Evolutionary conservation across 108 stramenopile genomes (phyloP).

Genomic region (Asterionellopsis glacialis): DNA sequence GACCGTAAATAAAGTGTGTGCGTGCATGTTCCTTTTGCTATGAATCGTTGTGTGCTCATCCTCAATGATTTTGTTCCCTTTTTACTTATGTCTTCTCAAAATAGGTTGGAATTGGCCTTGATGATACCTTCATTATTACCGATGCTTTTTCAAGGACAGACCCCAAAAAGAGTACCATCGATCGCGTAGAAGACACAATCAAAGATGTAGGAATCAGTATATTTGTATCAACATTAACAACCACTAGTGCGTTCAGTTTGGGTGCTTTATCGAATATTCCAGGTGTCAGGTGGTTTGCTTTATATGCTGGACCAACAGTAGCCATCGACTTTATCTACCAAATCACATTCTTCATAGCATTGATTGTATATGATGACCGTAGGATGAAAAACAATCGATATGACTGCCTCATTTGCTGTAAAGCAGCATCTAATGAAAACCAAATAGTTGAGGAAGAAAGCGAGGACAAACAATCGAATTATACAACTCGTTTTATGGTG

Average conservation of each 20-base stretch:
- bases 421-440: neutral
- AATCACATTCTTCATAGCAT: constrained; percentile 6
- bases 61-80: neutral
- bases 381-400: neutral
- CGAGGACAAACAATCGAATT: neutral
- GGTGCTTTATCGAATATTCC: neutral
- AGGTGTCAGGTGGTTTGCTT: neutral
- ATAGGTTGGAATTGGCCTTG: neutral
- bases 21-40: neutral
- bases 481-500: neutral
- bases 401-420: neutral
- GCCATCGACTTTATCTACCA: neutral
- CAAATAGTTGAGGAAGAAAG: neutral
- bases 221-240: neutral
- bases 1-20: neutral
- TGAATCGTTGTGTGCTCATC: neutral
- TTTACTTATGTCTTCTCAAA: neutral
- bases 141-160: neutral
- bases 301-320: neutral
- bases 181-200: neutral
- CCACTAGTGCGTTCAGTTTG: neutral
- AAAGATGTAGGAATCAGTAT: neutral
- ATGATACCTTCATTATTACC: neutral
- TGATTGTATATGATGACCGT: neutral
- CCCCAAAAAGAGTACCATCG: neutral